Percentiles rank a stretch among this genome's conserved stretches.
These are phyloP conservation scores for Pseudogymnoascus sp. DNA, from an alignment of 2,329 filamentous ascomycete genomes.

Conservation along the genomic window DNA sequence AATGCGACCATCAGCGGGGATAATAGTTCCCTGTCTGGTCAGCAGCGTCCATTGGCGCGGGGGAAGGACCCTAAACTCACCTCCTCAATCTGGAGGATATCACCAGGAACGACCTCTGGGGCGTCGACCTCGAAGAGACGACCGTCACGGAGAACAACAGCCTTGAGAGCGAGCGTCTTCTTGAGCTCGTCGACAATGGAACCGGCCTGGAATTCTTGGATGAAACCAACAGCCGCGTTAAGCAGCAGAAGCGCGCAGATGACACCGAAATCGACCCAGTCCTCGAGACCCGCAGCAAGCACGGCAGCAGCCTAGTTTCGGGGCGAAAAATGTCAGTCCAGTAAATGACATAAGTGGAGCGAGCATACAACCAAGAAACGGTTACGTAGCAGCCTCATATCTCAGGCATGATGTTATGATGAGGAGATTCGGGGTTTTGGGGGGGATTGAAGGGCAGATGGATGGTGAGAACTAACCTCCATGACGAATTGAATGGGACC, in stretches of 20 bases:
- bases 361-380: background rate
- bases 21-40: slow-evolving; percentile 61
- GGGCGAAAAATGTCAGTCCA: slow-evolving; percentile 10
- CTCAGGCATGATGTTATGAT: background rate
- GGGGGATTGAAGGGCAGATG: background rate
- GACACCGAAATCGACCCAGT: slow-evolving; percentile 92
- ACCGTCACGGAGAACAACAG: slow-evolving; percentile 76
- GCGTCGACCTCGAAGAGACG: slow-evolving; percentile 71
- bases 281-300: slow-evolving; percentile 72
- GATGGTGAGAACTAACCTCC: slow-evolving; percentile 52
- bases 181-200: slow-evolving; percentile 87
- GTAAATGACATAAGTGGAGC: background rate
- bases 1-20: slow-evolving; percentile 80
- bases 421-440: background rate
- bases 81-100: slow-evolving; percentile 84
- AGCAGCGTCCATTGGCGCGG: background rate
- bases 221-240: slow-evolving; percentile 78
- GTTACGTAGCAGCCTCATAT: background rate
- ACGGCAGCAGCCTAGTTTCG: slow-evolving; percentile 51
- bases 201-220: slow-evolving; percentile 84
- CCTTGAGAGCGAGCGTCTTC: slow-evolving; percentile 82
- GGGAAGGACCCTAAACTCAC: slow-evolving; percentile 25
- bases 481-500: slow-evolving; percentile 92
- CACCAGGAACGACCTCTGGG: slow-evolving; percentile 77
- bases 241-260: slow-evolving; percentile 77